Evolutionary conservation across 345 rosid genomes (phyloP), one percentile per base, ranked within the genome.

Genomic region (Durio zibethinus): DNA sequence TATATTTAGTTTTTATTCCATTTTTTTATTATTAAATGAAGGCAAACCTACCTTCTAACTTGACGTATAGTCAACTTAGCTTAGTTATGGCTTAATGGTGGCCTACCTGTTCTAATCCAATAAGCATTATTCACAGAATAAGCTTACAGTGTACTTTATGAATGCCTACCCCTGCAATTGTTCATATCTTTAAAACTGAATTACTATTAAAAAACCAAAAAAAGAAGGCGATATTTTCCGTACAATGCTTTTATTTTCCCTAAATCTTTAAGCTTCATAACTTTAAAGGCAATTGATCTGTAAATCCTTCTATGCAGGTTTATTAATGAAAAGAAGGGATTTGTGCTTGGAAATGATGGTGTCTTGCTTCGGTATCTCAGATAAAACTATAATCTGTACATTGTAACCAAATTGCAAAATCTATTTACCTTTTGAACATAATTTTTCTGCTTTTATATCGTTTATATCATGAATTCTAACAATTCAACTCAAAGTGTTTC

Each of bases 341-440:
- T 95, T 76, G 96, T 93, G 54, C 83, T 92, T 38, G 98, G 98
- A 53, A 95, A 93, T 42, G 96, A 95, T 53, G 97, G 99, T 11
- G 99, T 93, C 54, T 89, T 95, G 89, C 98, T 93, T 76, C 97
- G 95, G 79, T 93, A 89, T 89, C 90, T 95, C 40, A 97, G 98
- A 80, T 95, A 81, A 83, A 77, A 61, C 61, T 63, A 68, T 56
- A 71, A 60, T 67, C 71, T 78, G 42, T 48, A 38, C 63, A 45
- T 2, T 79, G 82, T 84, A 82, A 72, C 29, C 57, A 63, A 45
- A 52, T 27, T 59, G 5, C 29, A 42, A 53, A 45, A 67, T 69
- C 25, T 11, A 35, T 48, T 35, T 67, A 10, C 40, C 21, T 4
- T 53, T 45, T 38, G 10, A 16, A 36, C 56, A 60, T 38, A 20